Percentiles rank a stretch among this genome's conserved stretches.
Evolutionary conservation across 2,329 filamentous ascomycete genomes (phyloP).

Genomic region (Davidsoniella eucalypti): DNA sequence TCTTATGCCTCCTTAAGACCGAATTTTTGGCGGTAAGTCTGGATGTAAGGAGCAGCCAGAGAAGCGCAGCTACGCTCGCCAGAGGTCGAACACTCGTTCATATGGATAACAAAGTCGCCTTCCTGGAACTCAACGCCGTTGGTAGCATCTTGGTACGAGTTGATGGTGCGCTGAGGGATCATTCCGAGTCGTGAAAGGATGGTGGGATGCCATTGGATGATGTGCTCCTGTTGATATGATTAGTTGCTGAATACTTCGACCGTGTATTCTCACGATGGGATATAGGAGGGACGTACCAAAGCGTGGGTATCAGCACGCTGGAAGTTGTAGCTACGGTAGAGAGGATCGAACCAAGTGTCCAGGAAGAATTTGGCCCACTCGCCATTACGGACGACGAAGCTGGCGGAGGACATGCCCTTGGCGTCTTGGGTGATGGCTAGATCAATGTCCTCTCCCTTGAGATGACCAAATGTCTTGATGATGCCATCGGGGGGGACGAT

Average conservation of each 20-base stretch:
- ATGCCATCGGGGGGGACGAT: constrained; percentile 93
- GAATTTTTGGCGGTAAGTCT: constrained; percentile 30
- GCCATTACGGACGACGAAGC: constrained; percentile 65
- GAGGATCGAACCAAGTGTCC: constrained; percentile 89
- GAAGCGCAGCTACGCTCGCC: constrained; percentile 49
- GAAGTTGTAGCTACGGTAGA: constrained; percentile 91
- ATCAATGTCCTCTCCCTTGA: constrained; percentile 64
- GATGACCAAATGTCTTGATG: constrained; percentile 78
- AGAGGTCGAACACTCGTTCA: constrained; percentile 51
- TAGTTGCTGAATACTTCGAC: not conserved
- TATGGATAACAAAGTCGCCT: constrained; percentile 70
- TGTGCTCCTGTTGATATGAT: constrained; percentile 47
- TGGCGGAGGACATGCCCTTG: constrained; percentile 59
- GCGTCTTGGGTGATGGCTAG: constrained; percentile 73
- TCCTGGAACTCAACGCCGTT: constrained; percentile 55
- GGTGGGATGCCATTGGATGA: constrained; percentile 93
- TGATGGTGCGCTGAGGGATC: constrained; percentile 71
- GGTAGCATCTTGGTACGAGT: constrained; percentile 49
- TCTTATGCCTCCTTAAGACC: constrained; percentile 24
- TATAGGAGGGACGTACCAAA: constrained; percentile 40
- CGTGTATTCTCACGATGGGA: too few relatives aligned
- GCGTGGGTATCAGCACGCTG: constrained; percentile 88
- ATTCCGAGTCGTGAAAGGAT: constrained; percentile 79
- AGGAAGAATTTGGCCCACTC: constrained; percentile 88
- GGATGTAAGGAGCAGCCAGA: constrained; percentile 42